These are phyloP conservation scores for Colletotrichum sojae DNA, from an alignment of 2,329 filamentous ascomycete genomes.

Conservation along the genomic window DNA sequence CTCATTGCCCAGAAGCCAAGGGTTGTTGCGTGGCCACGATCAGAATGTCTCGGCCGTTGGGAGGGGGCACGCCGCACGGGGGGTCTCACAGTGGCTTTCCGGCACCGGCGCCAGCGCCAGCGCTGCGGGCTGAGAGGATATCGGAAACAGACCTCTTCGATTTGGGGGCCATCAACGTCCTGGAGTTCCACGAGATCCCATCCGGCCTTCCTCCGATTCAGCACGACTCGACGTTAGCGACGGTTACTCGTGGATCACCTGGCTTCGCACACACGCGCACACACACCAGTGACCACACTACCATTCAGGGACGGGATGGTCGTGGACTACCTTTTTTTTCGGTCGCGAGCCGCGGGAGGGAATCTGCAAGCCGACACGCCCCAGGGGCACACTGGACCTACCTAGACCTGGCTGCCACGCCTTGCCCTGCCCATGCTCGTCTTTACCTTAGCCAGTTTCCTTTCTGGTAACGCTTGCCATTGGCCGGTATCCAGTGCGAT, in stretches of 20 bases:
- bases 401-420: constrained; percentile 1
- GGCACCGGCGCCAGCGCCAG: too few species aligned
- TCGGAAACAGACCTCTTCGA: not conserved
- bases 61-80: too few species aligned
- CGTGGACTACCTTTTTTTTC: not conserved
- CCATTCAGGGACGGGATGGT: constrained; percentile 1
- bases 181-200: constrained; percentile 28
- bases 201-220: constrained; percentile 27
- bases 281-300: not conserved
- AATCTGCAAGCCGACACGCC: constrained; percentile 29
- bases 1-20: not conserved
- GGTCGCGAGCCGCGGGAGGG: constrained; percentile 27
- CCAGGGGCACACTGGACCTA: constrained; percentile 18
- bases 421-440: constrained; percentile 23
- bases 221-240: constrained; percentile 18
- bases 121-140: not conserved
- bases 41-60: constrained; percentile 1
- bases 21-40: not conserved
- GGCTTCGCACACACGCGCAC: constrained; percentile 6
- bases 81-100: too few species aligned
- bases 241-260: constrained; percentile 28
- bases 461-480: constrained; percentile 19
- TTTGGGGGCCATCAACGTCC: constrained; percentile 16
- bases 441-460: constrained; percentile 16
- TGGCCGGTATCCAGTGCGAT: constrained; percentile 3